These are phyloP conservation scores for Suillus brevipes DNA, from an alignment of 768 basidiomycete genomes.

Conservation along the genomic window DNA sequence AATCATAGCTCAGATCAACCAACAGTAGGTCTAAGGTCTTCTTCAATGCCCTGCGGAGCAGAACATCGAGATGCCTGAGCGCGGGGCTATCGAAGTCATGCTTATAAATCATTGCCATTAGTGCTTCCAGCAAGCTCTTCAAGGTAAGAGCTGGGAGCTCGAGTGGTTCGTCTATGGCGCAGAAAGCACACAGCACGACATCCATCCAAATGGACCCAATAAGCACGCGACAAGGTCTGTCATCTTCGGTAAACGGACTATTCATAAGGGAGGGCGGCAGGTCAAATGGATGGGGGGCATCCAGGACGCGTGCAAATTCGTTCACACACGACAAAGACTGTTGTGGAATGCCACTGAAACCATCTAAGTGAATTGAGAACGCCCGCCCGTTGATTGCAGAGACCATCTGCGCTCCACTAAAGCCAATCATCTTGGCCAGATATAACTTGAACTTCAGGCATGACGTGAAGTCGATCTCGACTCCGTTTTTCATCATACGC, in stretches of 20 bases:
- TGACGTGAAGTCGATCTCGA: slow-evolving; percentile 49
- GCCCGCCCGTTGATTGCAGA: slow-evolving; percentile 48
- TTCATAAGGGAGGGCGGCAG: slow-evolving; percentile 50
- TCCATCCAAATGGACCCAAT: slow-evolving; percentile 69
- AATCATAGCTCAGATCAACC: slow-evolving; percentile 60
- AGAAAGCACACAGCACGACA: slow-evolving; percentile 52
- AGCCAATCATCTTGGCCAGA: slow-evolving; percentile 54
- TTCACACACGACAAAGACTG: slow-evolving; percentile 55
- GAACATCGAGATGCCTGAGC: slow-evolving; percentile 54
- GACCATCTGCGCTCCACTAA: slow-evolving; percentile 46
- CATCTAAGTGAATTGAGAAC: slow-evolving; percentile 56
- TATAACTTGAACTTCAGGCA: slow-evolving; percentile 61
- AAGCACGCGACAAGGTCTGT: slow-evolving; percentile 44
- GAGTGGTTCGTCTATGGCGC: slow-evolving; percentile 43
- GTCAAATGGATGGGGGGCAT: slow-evolving; percentile 52
- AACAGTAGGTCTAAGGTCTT: slow-evolving; percentile 52
- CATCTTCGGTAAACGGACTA: slow-evolving; percentile 39
- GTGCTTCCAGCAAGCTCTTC: slow-evolving; percentile 61
- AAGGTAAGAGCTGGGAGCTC: slow-evolving; percentile 54
- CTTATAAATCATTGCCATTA: slow-evolving; percentile 70
- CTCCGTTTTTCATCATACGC: slow-evolving; percentile 66
- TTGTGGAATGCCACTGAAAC: slow-evolving; percentile 42
- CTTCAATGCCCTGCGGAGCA: slow-evolving; percentile 52
- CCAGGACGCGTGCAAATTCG: slow-evolving; percentile 58
- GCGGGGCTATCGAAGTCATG: slow-evolving; percentile 63